Percentiles rank a stretch among this genome's conserved stretches.
Evolutionary conservation across 768 basidiomycete species (phyloP).

Genomic region (Tylopilus sp.): DNA sequence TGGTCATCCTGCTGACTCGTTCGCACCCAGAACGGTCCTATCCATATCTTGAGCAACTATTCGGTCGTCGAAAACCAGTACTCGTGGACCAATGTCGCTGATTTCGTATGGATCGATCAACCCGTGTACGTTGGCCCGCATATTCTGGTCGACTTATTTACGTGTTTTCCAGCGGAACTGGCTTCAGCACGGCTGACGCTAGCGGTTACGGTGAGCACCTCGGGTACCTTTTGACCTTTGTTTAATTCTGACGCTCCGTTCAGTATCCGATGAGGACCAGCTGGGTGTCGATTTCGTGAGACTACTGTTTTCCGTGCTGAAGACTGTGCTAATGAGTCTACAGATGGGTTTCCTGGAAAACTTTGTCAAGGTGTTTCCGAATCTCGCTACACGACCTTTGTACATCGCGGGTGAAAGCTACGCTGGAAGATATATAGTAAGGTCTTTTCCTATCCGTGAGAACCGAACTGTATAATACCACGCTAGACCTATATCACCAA

Average conservation of each 20-base stretch:
- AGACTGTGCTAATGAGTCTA: neutral
- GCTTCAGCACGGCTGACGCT: conserved; percentile 59
- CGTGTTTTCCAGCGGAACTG: conserved; percentile 45
- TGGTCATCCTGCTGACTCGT: neutral
- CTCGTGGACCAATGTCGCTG: conserved; percentile 53
- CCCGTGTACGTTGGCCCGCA: conserved; percentile 42
- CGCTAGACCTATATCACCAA: conserved; percentile 74
- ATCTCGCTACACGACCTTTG: conserved; percentile 60
- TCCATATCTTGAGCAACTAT: conserved; percentile 51
- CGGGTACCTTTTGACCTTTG: neutral
- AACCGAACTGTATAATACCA: neutral
- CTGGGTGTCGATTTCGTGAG: conserved; percentile 48
- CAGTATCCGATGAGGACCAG: conserved; percentile 59
- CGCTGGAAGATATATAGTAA: conserved; percentile 64
- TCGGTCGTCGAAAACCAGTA: conserved; percentile 46
- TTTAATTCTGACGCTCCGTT: conserved; percentile 11
- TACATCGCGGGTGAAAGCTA: conserved; percentile 74
- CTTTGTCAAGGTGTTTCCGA: conserved; percentile 71
- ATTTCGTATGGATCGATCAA: conserved; percentile 68
- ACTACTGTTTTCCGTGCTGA: neutral
- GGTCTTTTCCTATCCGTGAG: conserved; percentile 32
- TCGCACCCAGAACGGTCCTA: conserved; percentile 59
- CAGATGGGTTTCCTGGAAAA: conserved; percentile 71
- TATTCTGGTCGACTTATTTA: neutral
- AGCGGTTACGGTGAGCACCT: conserved; percentile 49